A percentile compares a stretch with the other conserved stretches of the same genome.
These are phyloP conservation scores for Termitomyces bulborhizus DNA, from an alignment of 768 basidiomycete species.

Conservation along the genomic window DNA sequence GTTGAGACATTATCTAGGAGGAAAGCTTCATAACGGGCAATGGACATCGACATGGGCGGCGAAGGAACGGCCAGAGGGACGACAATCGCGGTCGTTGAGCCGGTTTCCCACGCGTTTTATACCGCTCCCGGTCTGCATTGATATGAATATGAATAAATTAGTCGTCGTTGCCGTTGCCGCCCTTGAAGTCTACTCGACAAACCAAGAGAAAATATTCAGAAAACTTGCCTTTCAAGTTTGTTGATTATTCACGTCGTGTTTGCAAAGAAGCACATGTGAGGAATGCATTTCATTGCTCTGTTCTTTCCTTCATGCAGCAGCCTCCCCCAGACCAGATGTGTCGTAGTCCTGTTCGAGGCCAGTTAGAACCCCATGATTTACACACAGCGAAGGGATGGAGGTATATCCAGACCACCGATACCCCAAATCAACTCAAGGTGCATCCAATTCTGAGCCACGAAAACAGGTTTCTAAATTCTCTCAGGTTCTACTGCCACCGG, in stretches of 20 bases:
- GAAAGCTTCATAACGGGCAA: conserved; percentile 76
- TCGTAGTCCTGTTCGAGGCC: conserved; percentile 65
- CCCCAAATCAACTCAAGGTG: conserved; percentile 71
- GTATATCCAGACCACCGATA: conserved; percentile 73
- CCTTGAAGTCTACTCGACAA: neutral
- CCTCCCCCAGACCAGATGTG: conserved; percentile 47
- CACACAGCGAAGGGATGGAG: conserved; percentile 55
- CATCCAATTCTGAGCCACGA: neutral
- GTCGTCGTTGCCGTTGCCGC: neutral
- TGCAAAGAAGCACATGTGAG: conserved; percentile 8
- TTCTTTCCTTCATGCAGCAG: conserved; percentile 11
- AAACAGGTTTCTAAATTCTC: neutral
- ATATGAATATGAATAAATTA: neutral
- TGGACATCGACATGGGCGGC: conserved; percentile 49
- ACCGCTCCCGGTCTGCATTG: neutral
- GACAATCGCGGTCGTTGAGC: conserved; percentile 6
- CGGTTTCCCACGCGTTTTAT: conserved; percentile 4
- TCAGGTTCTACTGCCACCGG: conserved; percentile 64
- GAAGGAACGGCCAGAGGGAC: neutral
- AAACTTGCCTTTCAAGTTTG: neutral
- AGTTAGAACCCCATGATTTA: conserved; percentile 63
- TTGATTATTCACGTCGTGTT: conserved; percentile 9
- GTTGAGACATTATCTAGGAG: conserved; percentile 81
- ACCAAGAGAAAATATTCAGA: neutral
- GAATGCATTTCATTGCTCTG: conserved; percentile 10